Evolutionary conservation across 352 stramenopile species (phyloP), one percentile per base, ranked within the genome.

Genomic region (Phytophthora megakarya): DNA sequence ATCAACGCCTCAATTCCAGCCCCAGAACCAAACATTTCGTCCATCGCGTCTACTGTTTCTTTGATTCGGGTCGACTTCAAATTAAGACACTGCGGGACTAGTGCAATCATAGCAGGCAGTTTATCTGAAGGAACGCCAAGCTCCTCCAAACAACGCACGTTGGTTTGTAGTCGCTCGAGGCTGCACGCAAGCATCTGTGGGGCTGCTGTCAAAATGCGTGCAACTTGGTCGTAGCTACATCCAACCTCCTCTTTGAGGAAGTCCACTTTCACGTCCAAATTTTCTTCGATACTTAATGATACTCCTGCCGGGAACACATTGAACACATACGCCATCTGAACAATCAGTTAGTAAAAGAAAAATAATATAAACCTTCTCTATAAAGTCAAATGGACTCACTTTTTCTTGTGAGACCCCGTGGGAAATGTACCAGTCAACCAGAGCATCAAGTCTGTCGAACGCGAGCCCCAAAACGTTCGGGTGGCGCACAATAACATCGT

Each of bases 321-420:
- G 38, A 87, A 73, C 21, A 89, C 33, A 60, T 84, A 90, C n/a
- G 69, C 47, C 15, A 90, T 72, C 81, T 90, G 25, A 15, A 37
- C 19, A 38, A 9, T 18, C 30, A 61, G 15, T 51, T 19, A 22
- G 15, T 13, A n/a, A 5, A 50, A 23, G 4, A 9, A 62, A 33
- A 12, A n/a, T n/a, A n/a, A n/a, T n/a, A n/a, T n/a, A n/a, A n/a
- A n/a, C n/a, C n/a, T 13, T 44, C 16, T 33, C 23, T 5, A 65
- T 22, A 60, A 5, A n/a, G n/a, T n/a, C 11, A 53, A 48, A 3
- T 40, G 7, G 15, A 48, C 63, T 22, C 37, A 81, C 73, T 57
- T 78, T 81, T 4, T 45, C 26, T 30, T 44, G 22, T 18, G 40
- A 46, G 10, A 86, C 76, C 38, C 76, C 73, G 5, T 78, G 68